Base-by-base conservation (phyloP, 768 basidiomycete genomes). In the Mycena vitilis region DNA sequence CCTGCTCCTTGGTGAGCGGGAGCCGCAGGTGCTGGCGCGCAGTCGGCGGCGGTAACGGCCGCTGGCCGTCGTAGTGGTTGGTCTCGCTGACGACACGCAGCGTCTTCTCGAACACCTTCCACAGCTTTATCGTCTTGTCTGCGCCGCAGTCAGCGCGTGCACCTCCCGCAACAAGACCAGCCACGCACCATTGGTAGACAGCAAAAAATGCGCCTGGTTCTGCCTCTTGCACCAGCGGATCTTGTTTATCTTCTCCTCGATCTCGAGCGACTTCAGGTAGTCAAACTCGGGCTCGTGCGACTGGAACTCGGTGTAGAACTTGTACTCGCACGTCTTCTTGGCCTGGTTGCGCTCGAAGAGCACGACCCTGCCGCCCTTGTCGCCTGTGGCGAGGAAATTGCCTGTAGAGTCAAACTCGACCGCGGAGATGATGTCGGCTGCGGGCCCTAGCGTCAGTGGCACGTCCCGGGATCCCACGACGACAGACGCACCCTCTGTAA, bases 231-330 rank as follows among this genome's bases (percentile, higher is more conserved):
- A 98, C 98, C 98, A 99, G 78, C 95, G 94, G 88, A 99, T 99
- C 89, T 97, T 94, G 86, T 99, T 99, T 85, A 99, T 99, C 92
- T 99, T 99, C 88, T 99, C 98, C 83, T 99, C 98, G 80, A 99
- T 99, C 87, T 99, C 98, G 74, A 99, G 86, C 18, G 95, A 96
- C 86, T 99, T 99, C 77, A 99, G 91, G 81, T 99, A 99, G 84
- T 99, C 98, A 80, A 99, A 99, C 81, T 99, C 98, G 67, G 98
- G 98, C 81, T 99, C 98, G 80, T 99, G 98, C 54, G 94, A 96
- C 87, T 99, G 98, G 79, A 99, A 98, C 82, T 99, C 98, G 62
- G 98, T 99, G 81, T 99, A 99, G 83, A 99, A 99, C 82, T 98
- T 98, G 89, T 99, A 99, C 84, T 99, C 98, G 84, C 45, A 16